Evolutionary conservation across 441 rosid species (phyloP).

Genomic region (Omphalea diandra): DNA sequence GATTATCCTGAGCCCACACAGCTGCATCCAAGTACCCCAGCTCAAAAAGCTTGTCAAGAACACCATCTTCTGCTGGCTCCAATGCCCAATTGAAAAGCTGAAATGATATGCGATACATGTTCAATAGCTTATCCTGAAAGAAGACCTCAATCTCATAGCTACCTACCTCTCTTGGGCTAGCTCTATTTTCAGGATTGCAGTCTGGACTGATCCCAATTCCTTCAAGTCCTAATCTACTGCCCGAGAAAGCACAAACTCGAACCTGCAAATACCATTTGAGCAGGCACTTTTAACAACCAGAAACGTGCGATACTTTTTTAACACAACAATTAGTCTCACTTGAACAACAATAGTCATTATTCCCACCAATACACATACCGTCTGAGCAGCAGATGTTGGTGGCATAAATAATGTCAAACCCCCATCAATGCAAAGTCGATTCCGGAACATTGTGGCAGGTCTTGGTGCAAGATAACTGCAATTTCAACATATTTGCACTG

Average conservation of each 20-base stretch:
- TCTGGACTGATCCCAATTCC: conserved; percentile 91
- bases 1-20: conserved; percentile 72
- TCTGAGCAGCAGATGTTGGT: conserved; percentile 86
- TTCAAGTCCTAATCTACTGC: conserved; percentile 50
- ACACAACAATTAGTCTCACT: neutral
- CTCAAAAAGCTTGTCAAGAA: conserved; percentile 76
- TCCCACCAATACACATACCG: no score
- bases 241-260: conserved; percentile 86
- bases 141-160: neutral
- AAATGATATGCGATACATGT: conserved; percentile 12
- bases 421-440: conserved; percentile 87
- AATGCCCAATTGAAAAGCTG: conserved; percentile 91
- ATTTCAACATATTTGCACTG: conserved; percentile 8
- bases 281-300: neutral
- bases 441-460: conserved; percentile 83
- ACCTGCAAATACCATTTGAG: conserved; percentile 41
- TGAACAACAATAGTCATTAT: neutral
- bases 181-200: conserved; percentile 75
- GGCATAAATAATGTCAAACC: conserved; percentile 95
- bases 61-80: conserved; percentile 79
- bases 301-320: neutral
- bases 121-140: conserved; percentile 12
- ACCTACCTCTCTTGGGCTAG: conserved; percentile 66
- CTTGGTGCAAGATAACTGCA: conserved; percentile 90
- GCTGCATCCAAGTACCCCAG: conserved; percentile 78